These are phyloP conservation scores for Zygosaccharomyces sapae DNA, from an alignment of 1,139 yeast species.

Conservation along the genomic window DNA sequence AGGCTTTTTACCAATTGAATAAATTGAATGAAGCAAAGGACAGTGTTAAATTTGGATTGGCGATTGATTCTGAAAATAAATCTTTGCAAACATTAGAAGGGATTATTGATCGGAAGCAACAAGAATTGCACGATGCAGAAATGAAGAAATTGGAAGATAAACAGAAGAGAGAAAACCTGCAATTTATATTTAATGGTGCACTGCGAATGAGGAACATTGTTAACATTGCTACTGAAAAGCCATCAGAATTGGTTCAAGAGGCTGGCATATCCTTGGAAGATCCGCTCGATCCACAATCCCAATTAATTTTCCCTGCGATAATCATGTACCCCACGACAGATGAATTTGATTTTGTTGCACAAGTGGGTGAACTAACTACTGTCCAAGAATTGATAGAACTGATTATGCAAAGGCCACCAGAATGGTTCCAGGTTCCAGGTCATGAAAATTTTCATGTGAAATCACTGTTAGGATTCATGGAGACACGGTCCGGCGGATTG, in stretches of 20 bases:
- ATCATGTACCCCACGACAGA: slow-evolving; percentile 81
- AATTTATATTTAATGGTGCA: slow-evolving; percentile 47
- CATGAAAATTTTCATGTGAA: slow-evolving; percentile 57
- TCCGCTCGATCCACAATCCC: slow-evolving; percentile 68
- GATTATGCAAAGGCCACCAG: slow-evolving; percentile 60
- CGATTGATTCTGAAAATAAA: slow-evolving; percentile 53
- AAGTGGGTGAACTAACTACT: slow-evolving; percentile 65
- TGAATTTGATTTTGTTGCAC: slow-evolving; percentile 78
- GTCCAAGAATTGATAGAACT: slow-evolving; percentile 54
- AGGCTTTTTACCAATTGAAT: slow-evolving; percentile 67
- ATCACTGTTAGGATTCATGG: slow-evolving; percentile 71
- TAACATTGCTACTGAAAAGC: slow-evolving; percentile 47
- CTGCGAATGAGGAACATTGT: slow-evolving; percentile 52
- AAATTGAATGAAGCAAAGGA: slow-evolving; percentile 69
- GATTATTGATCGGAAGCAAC: slow-evolving; percentile 43
- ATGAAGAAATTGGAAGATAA: slow-evolving; percentile 29
- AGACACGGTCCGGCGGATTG: slow-evolving; percentile 77
- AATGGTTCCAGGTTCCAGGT: slow-evolving; percentile 65
- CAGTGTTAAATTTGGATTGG: slow-evolving; percentile 60
- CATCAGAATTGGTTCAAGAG: slow-evolving; percentile 40
- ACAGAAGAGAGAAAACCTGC: slow-evolving; percentile 24
- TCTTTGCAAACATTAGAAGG: slow-evolving; percentile 47
- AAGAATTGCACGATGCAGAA: slow-evolving; percentile 27
- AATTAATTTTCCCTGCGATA: slow-evolving; percentile 73
- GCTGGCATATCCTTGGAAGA: slow-evolving; percentile 55